A percentile compares a stretch with the other conserved stretches of the same genome.
Conservation (phyloP, 768 basidiomycete species). For the Boletellus ananiceps region DNA sequence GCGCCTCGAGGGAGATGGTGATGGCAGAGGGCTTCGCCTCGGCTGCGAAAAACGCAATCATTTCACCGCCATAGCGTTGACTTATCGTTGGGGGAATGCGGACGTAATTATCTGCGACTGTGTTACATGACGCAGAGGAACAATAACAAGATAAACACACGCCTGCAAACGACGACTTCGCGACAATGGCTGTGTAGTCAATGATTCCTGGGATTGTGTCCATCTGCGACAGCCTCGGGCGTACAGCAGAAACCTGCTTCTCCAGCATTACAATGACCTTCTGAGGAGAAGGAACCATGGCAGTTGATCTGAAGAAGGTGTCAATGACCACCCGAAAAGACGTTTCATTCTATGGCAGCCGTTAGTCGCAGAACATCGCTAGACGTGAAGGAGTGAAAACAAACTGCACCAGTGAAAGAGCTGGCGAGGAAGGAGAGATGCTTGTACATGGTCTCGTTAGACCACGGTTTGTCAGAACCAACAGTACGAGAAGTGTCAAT, state of each 20-base stretch:
- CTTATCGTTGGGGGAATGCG: not conserved
- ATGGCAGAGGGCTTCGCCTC: not conserved
- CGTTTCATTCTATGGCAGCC: not conserved
- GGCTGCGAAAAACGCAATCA: not conserved
- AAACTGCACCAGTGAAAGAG: not conserved
- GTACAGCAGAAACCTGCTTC: not conserved
- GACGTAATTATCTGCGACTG: not conserved
- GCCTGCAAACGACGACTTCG: not conserved
- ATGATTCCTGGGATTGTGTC: not conserved
- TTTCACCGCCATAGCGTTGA: not conserved
- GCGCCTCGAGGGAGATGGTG: not conserved
- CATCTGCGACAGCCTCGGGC: not conserved
- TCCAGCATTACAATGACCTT: not conserved
- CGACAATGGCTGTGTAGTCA: not conserved
- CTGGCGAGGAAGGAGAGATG: not conserved
- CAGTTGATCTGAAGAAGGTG: not conserved
- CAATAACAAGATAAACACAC: not conserved
- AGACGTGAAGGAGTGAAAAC: not conserved
- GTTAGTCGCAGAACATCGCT: not conserved
- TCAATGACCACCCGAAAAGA: not conserved
- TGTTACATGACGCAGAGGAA: not conserved
- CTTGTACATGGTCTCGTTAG: not conserved
- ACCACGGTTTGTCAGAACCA: not conserved
- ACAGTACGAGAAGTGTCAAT: not conserved
- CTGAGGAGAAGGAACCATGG: not conserved